phyloP scores from a whole-genome alignment of 768 basidiomycete species.

The Amylocystis lapponica region DNA sequence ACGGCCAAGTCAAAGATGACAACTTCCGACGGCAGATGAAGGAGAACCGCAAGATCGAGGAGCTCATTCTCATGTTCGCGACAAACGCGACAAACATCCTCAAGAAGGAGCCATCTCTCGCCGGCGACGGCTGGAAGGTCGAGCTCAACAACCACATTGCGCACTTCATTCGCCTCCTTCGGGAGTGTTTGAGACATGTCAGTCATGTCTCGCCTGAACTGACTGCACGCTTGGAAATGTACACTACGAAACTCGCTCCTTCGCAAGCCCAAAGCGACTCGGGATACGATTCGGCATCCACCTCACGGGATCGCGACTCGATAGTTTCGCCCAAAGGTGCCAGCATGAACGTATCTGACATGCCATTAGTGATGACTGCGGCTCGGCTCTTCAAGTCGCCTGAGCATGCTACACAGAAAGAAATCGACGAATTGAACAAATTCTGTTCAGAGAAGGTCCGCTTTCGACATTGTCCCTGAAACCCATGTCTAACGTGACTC shows the following conservation, averaged over 20 bases:
- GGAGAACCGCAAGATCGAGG: slow-evolving; percentile 95
- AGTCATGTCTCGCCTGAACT: slow-evolving; percentile 84
- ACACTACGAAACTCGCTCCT: slow-evolving; percentile 74
- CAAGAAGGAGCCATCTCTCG: slow-evolving; percentile 82
- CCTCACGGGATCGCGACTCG: slow-evolving; percentile 53
- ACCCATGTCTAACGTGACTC: slow-evolving; percentile 2
- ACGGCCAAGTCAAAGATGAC: slow-evolving; percentile 82
- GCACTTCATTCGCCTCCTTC: slow-evolving; percentile 79
- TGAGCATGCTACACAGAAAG: slow-evolving; percentile 59
- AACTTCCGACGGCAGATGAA: slow-evolving; percentile 87
- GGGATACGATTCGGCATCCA: slow-evolving; percentile 59
- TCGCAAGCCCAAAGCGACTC: slow-evolving; percentile 51
- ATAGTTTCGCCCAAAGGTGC: slow-evolving; percentile 27
- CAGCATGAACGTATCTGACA: slow-evolving; percentile 55
- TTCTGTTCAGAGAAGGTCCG: slow-evolving; percentile 73
- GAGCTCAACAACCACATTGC: slow-evolving; percentile 92
- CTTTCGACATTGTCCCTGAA: neutral
- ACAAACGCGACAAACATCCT: slow-evolving; percentile 83
- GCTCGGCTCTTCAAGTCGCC: slow-evolving; percentile 71
- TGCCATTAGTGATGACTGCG: slow-evolving; percentile 69
- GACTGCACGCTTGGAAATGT: slow-evolving; percentile 73
- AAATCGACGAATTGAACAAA: slow-evolving; percentile 61
- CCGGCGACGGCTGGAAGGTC: slow-evolving; percentile 86
- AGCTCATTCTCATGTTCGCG: slow-evolving; percentile 94
- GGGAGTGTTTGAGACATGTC: slow-evolving; percentile 68